Evolutionary conservation across 345 rosid species (phyloP).

Genomic region (Eucalyptus rudis): DNA sequence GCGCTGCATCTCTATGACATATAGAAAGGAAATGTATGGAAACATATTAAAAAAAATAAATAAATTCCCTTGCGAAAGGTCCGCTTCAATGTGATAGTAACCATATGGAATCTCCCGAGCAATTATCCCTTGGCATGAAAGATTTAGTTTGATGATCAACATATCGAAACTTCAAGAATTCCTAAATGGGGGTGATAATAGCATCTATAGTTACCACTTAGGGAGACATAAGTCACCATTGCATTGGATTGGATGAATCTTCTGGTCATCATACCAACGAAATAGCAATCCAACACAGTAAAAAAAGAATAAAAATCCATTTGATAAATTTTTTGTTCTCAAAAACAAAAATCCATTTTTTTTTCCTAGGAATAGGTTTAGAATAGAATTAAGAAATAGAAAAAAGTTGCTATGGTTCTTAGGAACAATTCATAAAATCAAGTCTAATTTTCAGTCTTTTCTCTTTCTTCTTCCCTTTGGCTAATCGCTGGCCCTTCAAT

Average conservation of each 20-base stretch:
- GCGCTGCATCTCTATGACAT: neutral
- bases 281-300: no score
- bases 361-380: accelerated
- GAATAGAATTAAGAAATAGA: accelerated
- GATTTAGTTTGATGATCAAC: neutral
- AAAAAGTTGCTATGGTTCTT: no score
- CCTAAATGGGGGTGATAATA: neutral
- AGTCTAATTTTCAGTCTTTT: no score
- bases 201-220: neutral
- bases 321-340: no score
- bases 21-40: neutral
- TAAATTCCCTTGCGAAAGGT: neutral
- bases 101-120: neutral
- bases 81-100: neutral
- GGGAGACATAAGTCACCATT: neutral
- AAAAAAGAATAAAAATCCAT: no score
- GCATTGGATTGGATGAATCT: neutral
- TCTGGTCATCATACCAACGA: neutral
- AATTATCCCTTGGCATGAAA: neutral
- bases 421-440: no score
- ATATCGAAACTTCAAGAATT: neutral
- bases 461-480: no score
- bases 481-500: accelerated
- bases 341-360: no score
- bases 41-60: neutral